These are phyloP conservation scores for Aspergillus ustus DNA, from an alignment of 2,329 filamentous ascomycete genomes.

Conservation along the genomic window DNA sequence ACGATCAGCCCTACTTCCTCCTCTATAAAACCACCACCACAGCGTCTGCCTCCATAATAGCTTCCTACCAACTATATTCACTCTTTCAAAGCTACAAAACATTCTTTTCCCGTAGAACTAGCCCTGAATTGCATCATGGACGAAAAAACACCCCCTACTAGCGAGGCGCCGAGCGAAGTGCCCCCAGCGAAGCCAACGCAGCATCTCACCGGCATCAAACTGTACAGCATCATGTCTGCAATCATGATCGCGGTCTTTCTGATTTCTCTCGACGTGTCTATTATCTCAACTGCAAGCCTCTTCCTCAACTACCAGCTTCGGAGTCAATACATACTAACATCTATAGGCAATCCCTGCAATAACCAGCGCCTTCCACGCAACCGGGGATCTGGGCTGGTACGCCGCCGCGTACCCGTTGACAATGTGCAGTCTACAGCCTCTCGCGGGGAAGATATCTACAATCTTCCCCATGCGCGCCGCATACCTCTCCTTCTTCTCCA, in stretches of 20 bases:
- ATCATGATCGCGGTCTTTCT: constrained; percentile 38
- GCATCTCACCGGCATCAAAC: background rate
- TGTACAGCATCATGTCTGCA: background rate
- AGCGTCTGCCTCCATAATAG: background rate
- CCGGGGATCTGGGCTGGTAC: constrained; percentile 52
- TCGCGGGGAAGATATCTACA: constrained; percentile 42
- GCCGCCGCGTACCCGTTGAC: constrained; percentile 45
- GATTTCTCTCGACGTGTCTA: constrained; percentile 42
- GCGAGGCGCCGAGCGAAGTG: background rate
- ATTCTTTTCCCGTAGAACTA: too few species aligned
- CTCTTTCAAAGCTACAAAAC: background rate
- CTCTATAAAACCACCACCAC: background rate
- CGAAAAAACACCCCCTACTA: background rate
- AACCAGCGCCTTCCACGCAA: constrained; percentile 26
- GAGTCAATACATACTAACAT: background rate
- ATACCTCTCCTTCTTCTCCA: constrained; percentile 35
- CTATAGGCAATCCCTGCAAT: background rate
- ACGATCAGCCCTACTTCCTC: background rate
- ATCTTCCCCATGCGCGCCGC: constrained; percentile 43
- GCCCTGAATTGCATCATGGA: too few species aligned
- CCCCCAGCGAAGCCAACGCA: background rate
- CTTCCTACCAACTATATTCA: background rate
- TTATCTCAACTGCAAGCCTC: background rate
- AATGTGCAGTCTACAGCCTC: constrained; percentile 40
- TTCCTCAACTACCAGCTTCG: background rate